Conservation (phyloP, 805 yeast species). For the Phaffomyces opuntiae region DNA sequence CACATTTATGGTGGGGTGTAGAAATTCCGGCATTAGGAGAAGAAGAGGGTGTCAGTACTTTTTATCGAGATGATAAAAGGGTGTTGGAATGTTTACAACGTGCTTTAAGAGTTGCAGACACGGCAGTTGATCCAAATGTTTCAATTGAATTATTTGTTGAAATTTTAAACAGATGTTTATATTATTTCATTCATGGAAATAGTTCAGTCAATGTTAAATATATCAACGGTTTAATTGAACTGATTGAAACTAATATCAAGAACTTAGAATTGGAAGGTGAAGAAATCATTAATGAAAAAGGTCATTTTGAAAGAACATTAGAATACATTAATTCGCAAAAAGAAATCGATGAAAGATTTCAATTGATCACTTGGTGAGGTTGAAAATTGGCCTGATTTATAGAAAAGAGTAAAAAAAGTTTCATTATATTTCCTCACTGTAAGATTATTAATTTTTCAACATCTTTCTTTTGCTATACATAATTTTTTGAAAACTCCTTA, state of each 20-base stretch:
- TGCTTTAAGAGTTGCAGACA: constrained; percentile 84
- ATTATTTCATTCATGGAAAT: constrained; percentile 79
- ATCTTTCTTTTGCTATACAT: too few relatives aligned
- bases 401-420: too few relatives aligned
- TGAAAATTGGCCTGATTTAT: too few relatives aligned
- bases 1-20: constrained; percentile 93
- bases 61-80: constrained; percentile 51
- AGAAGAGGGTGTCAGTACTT: constrained; percentile 35
- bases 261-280: constrained; percentile 14
- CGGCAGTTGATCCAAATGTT: constrained; percentile 75
- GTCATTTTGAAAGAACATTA: constrained; percentile 67
- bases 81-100: constrained; percentile 89
- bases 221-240: constrained; percentile 79
- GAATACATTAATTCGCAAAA: constrained; percentile 64
- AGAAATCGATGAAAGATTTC: constrained; percentile 62
- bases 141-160: constrained; percentile 84
- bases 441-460: too few relatives aligned
- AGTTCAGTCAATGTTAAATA: constrained; percentile 61
- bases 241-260: constrained; percentile 58
- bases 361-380: constrained; percentile 33
- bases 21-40: constrained; percentile 45
- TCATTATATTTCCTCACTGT: too few relatives aligned
- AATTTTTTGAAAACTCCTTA: too few relatives aligned
- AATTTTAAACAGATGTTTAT: constrained; percentile 77
- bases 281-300: constrained; percentile 21